Base-by-base conservation (phyloP, 2,329 filamentous ascomycete species). In the Coniochaeta sp. region DNA sequence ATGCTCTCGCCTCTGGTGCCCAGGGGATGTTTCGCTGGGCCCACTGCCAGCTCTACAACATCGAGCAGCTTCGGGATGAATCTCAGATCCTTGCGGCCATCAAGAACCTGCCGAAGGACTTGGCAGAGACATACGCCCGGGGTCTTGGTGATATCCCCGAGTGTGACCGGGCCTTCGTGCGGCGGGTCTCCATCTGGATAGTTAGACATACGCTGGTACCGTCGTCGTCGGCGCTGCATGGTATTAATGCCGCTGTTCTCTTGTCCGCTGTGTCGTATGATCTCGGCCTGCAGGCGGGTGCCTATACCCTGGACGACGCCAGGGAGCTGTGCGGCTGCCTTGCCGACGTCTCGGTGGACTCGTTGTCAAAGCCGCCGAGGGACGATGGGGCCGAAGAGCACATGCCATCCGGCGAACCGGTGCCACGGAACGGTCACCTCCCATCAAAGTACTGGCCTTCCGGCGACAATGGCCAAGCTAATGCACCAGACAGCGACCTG, bases 1-100 rank as follows among this genome's bases (percentile, higher is more conserved):
- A 35, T 9, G 16, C 48, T 16, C 22, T 50, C 12, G 31, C 22
- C 5, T 13, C 22, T 24, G 48, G 48, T n/a, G 48, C 48, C 14
- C 20, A 40, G 8, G 31, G 48, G n/a, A 50, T 50, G 48, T 50
- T 50, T 31, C 48, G 48, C 2, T 50, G 48, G 48, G 48, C 32
- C 1, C 24, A 24, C 24, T 50, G 48, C 48, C 48, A 50, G 18
- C 22, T 50, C 10, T 16, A 50, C 32, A 7, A 35, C 20, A 27
- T 50, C 32, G 31, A 40, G 31, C 30, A 22, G 22, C 48, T 35
- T 6, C 30, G 32, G 16, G 24, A 16, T 4, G 48, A 50, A 14
- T 30, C 22, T 18, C 22, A 46, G 42, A 16, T 46, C 24, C 22
- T 46, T 22, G n/a, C 30, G 12, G 32, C 28, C 14, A 50, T 50